A percentile compares a stretch with the other conserved stretches of the same genome.
Conservation (phyloP, 257 asterid genomes). For the Asclepias syriaca region DNA sequence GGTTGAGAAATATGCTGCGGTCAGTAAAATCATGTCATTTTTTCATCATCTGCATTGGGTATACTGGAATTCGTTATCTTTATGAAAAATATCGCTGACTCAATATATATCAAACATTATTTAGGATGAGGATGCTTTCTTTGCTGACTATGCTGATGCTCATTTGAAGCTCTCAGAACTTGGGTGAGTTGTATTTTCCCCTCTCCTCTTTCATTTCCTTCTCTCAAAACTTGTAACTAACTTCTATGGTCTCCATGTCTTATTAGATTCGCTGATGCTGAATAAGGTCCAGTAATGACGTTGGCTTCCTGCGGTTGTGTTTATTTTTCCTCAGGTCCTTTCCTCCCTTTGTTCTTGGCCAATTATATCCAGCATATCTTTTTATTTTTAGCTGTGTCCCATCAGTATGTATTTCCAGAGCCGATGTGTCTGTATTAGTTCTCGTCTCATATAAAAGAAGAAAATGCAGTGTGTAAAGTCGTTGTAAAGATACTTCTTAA, state of each 20-base stretch:
- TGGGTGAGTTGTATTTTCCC: slow-evolving; percentile 40
- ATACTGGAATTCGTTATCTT: neutral
- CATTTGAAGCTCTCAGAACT: slow-evolving; percentile 82
- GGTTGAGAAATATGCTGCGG: slow-evolving; percentile 69
- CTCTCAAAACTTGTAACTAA: neutral
- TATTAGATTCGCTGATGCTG: slow-evolving; percentile 19
- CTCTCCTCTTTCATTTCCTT: neutral
- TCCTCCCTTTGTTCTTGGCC: neutral
- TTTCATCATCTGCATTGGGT: neutral
- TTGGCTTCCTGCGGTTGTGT: neutral
- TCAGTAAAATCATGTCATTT: slow-evolving; percentile 14
- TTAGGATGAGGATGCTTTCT: slow-evolving; percentile 87
- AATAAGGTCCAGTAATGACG: neutral
- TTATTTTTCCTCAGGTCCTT: neutral
- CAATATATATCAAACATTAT: neutral
- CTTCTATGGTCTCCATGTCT: neutral
- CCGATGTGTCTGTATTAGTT: neutral
- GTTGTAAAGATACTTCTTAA: neutral
- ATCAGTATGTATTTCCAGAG: neutral
- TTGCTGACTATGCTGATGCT: slow-evolving; percentile 71
- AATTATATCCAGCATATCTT: neutral
- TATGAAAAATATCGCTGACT: neutral
- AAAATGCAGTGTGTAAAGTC: neutral
- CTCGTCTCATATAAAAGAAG: too few relatives aligned
- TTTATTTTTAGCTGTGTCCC: neutral